Base-by-base conservation (phyloP, 2,329 filamentous ascomycete species). In the Aspergillus pseudoviridinutans region DNA sequence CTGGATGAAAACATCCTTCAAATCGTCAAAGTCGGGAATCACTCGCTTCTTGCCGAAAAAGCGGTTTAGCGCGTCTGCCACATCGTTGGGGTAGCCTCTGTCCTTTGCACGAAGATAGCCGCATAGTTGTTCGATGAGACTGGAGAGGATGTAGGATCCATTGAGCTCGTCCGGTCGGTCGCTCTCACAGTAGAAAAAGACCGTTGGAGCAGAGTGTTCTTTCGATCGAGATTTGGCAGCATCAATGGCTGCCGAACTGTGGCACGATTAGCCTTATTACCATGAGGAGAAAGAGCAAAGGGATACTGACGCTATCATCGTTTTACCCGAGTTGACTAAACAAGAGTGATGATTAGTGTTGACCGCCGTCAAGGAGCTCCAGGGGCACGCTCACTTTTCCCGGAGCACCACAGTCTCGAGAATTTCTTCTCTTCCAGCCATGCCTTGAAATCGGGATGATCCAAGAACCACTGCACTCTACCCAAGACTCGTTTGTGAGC, bases 151-250 rank as follows among this genome's bases (percentile, higher is more conserved):
- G 49, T 50, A 54, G 3, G 49, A n/a, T 5, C 25, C 51, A 5
- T 46, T 32, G 5, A 57, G 35, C 4, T 44, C 29, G 22, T n/a
- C 25, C 42, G 49, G 50, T 9, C 53, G 28, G 2, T 64, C 62
- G 41, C 35, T 56, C 24, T 66, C 62, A 24, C 60, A 66, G 44
- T 63, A 66, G 28, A 64, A 65, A 49, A 63, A 58, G 2, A 63
- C 53, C 2, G 57, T 61, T 1, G 62, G 54, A 50, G 54, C 22
- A 4, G 10, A 4, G 32, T 53, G 3, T 1, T 53, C 54, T 2
- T 8, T 3, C 22, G 3, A 22, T 1, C 27, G 29, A 60, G 55
- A 52, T 27, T 58, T 59, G 3, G 57, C 63, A 53, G 53, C 56
- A 27, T 66, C 64, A 10, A 67, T 52, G 2, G 41, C 55, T 4